Base-by-base conservation (phyloP, 2,329 filamentous ascomycete species). In the Beauveria varroae region DNA sequence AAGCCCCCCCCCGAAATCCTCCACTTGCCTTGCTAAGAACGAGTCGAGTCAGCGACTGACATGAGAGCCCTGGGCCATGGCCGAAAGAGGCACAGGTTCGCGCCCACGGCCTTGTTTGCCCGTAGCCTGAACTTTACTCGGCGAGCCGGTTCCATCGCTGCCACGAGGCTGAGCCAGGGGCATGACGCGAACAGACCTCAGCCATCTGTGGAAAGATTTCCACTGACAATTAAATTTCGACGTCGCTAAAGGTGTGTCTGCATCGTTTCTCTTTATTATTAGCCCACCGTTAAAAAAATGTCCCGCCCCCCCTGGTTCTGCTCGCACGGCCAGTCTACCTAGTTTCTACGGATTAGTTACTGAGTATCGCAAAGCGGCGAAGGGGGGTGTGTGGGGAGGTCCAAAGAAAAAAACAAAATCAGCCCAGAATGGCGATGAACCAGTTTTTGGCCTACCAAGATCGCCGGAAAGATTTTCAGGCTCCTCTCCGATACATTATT, bases 41-140 rank as follows among this genome's bases (percentile, higher is more conserved):
- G 34, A 16, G 53, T 46, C 53, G 53, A 56, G 40, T 56, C 53
- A 56, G 53, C 44, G 40, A 43, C 53, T 18, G 54, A 34, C 54
- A 37, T 24, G 43, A 47, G 43, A 4, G 26, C 54, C 40, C 40
- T 41, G 7, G 16, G 10, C 40, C 16, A 5, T 41, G 16, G 40
- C 40, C 18, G 2, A n/a, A 41, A 41, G 4, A 41, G 18, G 40
- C 30, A 34, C 30, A 34, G 9, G 30, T 34, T 18, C 22, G 41
- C n/a, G 20, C 9, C 24, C 20, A 14, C 49, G 41, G 16, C 22
- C 6, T 40, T 61, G 30, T 40, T 37, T 60, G 22, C 30, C 22
- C 16, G 18, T 37, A 44, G 24, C 28, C 50, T 51, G 18, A 52
- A 55, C 50, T 55, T 30, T 63, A 64, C 59, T 63, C 46, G n/a